Evolutionary conservation across 2,329 filamentous ascomycete genomes (phyloP).

Genomic region (Pseudogymnoascus verrucosus): DNA sequence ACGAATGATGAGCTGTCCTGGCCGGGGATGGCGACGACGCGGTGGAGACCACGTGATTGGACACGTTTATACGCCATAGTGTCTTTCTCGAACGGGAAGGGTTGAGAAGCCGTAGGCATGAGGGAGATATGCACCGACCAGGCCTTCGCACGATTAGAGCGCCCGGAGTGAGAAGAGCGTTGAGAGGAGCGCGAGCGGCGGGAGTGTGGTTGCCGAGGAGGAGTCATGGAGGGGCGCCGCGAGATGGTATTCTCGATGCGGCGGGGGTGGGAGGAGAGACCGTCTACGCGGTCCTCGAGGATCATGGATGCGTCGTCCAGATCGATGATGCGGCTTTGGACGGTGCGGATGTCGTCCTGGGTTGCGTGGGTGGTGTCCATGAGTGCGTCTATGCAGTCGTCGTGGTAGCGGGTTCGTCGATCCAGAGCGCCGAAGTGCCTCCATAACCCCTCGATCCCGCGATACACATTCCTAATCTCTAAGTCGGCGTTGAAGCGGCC

Average conservation of each 20-base stretch:
- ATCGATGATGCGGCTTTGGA: slow-evolving; percentile 26
- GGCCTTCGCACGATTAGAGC: slow-evolving; percentile 26
- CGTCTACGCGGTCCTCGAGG: slow-evolving; percentile 26
- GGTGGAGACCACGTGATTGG: slow-evolving; percentile 51
- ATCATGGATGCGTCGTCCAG: slow-evolving; percentile 29
- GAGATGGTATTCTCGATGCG: slow-evolving; percentile 16
- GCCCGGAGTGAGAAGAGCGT: slow-evolving; percentile 18
- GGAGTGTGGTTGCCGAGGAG: slow-evolving; percentile 14
- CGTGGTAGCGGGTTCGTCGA: slow-evolving; percentile 42
- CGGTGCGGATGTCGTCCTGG: slow-evolving; percentile 22
- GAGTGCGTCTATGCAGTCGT: slow-evolving; percentile 46
- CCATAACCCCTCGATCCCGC: slow-evolving; percentile 46
- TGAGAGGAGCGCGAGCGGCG: neutral
- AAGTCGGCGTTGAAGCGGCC: slow-evolving; percentile 42
- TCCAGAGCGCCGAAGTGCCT: slow-evolving; percentile 41
- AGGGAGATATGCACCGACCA: slow-evolving; percentile 56
- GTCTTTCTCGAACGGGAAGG: slow-evolving; percentile 55
- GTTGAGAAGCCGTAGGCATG: slow-evolving; percentile 44
- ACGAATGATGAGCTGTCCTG: slow-evolving; percentile 42
- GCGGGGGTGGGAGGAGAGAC: slow-evolving; percentile 17
- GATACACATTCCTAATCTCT: slow-evolving; percentile 47
- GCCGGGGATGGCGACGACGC: slow-evolving; percentile 46
- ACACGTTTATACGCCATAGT: slow-evolving; percentile 54
- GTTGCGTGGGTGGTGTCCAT: slow-evolving; percentile 32
- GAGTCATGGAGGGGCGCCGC: slow-evolving; percentile 25